A percentile compares a stretch with the other conserved stretches of the same genome.
These are phyloP conservation scores for Dioscorea dumetorum DNA, from an alignment of 106 monocot genomes.

Conservation along the genomic window DNA sequence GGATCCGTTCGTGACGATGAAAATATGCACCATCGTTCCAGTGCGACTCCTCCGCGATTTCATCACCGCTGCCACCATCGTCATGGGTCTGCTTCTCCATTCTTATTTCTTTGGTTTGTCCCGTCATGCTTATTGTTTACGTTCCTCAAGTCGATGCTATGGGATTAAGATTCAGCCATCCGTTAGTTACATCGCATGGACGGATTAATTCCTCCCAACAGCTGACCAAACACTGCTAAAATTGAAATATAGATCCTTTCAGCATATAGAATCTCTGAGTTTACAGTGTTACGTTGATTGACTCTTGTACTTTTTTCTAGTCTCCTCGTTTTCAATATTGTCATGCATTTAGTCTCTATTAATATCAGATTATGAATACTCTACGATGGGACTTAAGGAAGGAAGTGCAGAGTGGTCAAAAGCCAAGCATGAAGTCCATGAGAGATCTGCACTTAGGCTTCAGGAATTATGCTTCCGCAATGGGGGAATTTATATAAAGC, in stretches of 20 bases:
- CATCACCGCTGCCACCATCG: slow-evolving; percentile 64
- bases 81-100: slow-evolving; percentile 32
- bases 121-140: no score
- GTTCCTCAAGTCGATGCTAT: no score
- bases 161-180: no score
- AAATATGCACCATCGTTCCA: slow-evolving; percentile 64
- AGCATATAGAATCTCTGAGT: no score
- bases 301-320: not conserved
- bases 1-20: slow-evolving; percentile 49
- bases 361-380: slow-evolving; percentile 67
- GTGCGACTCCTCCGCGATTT: slow-evolving; percentile 73
- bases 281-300: no score
- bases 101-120: no score
- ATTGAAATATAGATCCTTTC: no score
- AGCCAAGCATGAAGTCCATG: slow-evolving; percentile 67
- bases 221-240: no score
- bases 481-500: slow-evolving; percentile 96
- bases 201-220: no score
- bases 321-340: not conserved
- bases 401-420: slow-evolving; percentile 55
- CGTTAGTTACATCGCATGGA: no score
- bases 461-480: slow-evolving; percentile 89
- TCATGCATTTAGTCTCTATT: no score
- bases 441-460: slow-evolving; percentile 53
- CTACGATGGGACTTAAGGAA: slow-evolving; percentile 53